Conservation (phyloP, 257 asterid genomes). For the Salvia rosmarinus region DNA sequence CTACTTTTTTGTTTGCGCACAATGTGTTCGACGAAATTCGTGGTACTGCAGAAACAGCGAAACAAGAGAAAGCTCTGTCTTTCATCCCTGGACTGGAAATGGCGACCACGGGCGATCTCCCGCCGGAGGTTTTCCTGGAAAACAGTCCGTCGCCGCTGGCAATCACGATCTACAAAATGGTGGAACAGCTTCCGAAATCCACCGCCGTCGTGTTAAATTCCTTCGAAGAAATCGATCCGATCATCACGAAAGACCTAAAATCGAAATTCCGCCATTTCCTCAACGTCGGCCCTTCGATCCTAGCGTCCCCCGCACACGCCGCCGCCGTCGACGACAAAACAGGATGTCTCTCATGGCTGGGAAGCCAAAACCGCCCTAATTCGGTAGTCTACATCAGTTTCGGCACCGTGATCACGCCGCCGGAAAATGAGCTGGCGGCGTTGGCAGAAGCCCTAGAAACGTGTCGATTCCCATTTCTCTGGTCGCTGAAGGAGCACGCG, state of each 20-base stretch:
- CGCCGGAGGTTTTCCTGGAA: slow-evolving; percentile 50
- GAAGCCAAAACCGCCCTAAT: slow-evolving; percentile 33
- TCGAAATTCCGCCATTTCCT: slow-evolving; percentile 55
- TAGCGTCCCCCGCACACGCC: slow-evolving; percentile 33
- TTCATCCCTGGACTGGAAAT: slow-evolving; percentile 61
- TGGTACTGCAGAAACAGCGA: slow-evolving; percentile 21
- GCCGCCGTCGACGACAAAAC: slow-evolving; percentile 41
- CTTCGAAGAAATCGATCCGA: slow-evolving; percentile 71
- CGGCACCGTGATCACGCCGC: slow-evolving; percentile 61
- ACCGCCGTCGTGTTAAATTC: slow-evolving; percentile 62
- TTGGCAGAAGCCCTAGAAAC: slow-evolving; percentile 64
- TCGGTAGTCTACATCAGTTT: slow-evolving; percentile 70
- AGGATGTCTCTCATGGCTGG: slow-evolving; percentile 66
- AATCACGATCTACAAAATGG: slow-evolving; percentile 58
- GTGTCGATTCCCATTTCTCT: slow-evolving; percentile 51
- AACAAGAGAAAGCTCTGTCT: slow-evolving; percentile 35
- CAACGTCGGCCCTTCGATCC: slow-evolving; percentile 66
- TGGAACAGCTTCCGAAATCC: slow-evolving; percentile 53
- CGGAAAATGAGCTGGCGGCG: slow-evolving; percentile 53
- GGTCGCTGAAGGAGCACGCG: slow-evolving; percentile 55
- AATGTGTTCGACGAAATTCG: slow-evolving; percentile 8
- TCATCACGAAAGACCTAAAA: slow-evolving; percentile 47
- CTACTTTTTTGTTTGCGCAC: too few species aligned
- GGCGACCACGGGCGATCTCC: slow-evolving; percentile 51
- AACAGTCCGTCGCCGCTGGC: slow-evolving; percentile 52